phyloP scores from a whole-genome alignment of 371 early-diverging fungal species.

The Dinochytrium kinnereticum region DNA sequence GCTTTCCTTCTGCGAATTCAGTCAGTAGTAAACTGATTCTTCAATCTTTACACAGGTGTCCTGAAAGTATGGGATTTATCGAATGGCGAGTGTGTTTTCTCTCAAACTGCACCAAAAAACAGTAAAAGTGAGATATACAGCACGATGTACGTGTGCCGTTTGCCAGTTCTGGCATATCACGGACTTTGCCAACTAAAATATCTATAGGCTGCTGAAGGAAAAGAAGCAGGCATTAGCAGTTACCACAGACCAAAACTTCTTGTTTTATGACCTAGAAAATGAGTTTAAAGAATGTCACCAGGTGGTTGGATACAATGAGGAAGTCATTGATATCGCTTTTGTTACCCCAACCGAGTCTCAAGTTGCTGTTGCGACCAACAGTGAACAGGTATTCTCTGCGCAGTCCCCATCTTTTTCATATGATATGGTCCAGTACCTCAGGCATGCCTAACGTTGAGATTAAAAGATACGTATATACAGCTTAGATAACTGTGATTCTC shows the following conservation, averaged over 20 bases:
- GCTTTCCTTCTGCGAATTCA: background rate
- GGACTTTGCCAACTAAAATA: conserved; percentile 4
- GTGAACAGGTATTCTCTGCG: conserved; percentile 70
- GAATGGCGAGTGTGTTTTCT: conserved; percentile 64
- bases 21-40: no score
- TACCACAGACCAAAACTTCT: conserved; percentile 89
- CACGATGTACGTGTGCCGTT: conserved; percentile 58
- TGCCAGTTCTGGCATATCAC: conserved; percentile 1
- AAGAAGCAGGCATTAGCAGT: conserved; percentile 69
- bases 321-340: conserved; percentile 85
- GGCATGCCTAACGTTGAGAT: no score
- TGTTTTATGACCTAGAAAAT: conserved; percentile 67
- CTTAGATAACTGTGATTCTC: conserved; percentile 77
- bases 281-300: conserved; percentile 71
- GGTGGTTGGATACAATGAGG: conserved; percentile 95
- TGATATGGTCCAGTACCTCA: no score
- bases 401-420: no score
- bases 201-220: background rate
- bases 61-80: conserved; percentile 75
- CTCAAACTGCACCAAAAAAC: conserved; percentile 66
- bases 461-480: conserved; percentile 80
- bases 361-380: conserved; percentile 91
- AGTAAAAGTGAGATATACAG: conserved; percentile 71
- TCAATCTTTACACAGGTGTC: no score
- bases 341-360: conserved; percentile 73